phyloP scores from a whole-genome alignment of 768 basidiomycete genomes.

The Epithele typhae region DNA sequence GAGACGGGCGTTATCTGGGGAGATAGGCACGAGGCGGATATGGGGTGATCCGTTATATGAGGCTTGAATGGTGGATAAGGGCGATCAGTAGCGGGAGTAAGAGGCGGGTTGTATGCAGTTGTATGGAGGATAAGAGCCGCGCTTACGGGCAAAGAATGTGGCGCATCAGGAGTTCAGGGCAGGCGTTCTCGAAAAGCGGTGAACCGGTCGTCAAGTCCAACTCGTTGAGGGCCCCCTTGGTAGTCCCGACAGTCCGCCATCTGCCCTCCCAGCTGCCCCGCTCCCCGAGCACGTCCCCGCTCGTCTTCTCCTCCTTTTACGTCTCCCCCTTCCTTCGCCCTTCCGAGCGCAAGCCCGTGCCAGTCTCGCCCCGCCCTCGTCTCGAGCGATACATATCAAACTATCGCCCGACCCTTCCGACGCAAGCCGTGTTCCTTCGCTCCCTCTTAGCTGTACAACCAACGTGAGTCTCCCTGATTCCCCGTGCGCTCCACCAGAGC shows the following conservation, averaged over 20 bases:
- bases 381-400: constrained; percentile 12
- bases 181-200: constrained; percentile 20
- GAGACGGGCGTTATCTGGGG: too few relatives aligned
- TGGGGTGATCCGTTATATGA: too few relatives aligned
- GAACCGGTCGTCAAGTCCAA: constrained; percentile 21
- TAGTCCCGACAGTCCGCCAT: constrained; percentile 22
- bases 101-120: too few relatives aligned
- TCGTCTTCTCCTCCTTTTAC: neutral
- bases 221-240: constrained; percentile 14
- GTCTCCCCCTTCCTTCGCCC: neutral
- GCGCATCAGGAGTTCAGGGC: constrained; percentile 19
- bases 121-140: neutral
- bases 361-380: constrained; percentile 1
- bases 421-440: neutral
- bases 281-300: constrained; percentile 17
- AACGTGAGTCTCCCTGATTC: constrained; percentile 11
- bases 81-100: too few relatives aligned
- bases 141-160: neutral
- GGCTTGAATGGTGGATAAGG: too few relatives aligned
- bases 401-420: constrained; percentile 7
- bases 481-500: neutral
- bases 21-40: too few relatives aligned
- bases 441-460: constrained; percentile 7
- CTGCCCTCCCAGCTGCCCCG: constrained; percentile 15
- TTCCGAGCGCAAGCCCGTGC: neutral